A percentile compares a stretch with the other conserved stretches of the same genome.
These are phyloP conservation scores for Ustilago curta DNA, from an alignment of 1,284 basidiomycete genomes.

Conservation along the genomic window DNA sequence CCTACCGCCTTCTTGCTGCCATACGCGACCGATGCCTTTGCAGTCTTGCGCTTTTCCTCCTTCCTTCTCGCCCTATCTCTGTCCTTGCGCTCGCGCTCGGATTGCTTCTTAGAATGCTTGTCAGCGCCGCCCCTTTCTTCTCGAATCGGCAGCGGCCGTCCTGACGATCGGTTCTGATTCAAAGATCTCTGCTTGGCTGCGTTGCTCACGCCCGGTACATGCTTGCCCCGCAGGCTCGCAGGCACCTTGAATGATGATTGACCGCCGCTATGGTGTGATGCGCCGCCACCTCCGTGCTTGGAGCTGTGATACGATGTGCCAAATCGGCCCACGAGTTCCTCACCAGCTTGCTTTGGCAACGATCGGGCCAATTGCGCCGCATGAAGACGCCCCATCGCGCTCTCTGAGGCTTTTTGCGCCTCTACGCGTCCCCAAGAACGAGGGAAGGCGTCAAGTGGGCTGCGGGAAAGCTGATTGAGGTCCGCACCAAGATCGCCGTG, in stretches of 20 bases:
- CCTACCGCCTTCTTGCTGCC: conserved; percentile 26
- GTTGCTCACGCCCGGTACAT: conserved; percentile 1
- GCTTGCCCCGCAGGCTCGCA: conserved; percentile 15
- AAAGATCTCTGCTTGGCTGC: conserved; percentile 16
- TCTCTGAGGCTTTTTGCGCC: conserved; percentile 4
- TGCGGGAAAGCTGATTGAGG: conserved; percentile 28
- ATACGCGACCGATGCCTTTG: conserved; percentile 12
- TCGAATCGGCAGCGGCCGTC: conserved; percentile 33
- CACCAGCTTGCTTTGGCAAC: conserved; percentile 35
- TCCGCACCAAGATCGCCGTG: conserved; percentile 39
- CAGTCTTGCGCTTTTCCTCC: conserved; percentile 21
- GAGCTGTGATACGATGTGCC: conserved; percentile 35
- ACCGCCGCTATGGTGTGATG: conserved; percentile 44
- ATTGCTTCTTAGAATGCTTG: conserved; percentile 15
- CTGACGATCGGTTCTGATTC: conserved; percentile 15
- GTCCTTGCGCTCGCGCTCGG: conserved; percentile 25
- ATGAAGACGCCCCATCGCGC: conserved; percentile 7
- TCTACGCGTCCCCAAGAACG: conserved; percentile 35
- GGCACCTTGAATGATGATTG: conserved; percentile 47
- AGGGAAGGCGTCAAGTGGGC: conserved; percentile 18
- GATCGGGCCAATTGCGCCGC: conserved; percentile 33
- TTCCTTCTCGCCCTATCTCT: conserved; percentile 19
- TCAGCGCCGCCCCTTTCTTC: conserved; percentile 28
- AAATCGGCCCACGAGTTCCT: conserved; percentile 8
- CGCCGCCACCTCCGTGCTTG: conserved; percentile 22